phyloP scores from a whole-genome alignment of 2,329 filamentous ascomycete genomes.

The Ophiostoma angusticollis region DNA sequence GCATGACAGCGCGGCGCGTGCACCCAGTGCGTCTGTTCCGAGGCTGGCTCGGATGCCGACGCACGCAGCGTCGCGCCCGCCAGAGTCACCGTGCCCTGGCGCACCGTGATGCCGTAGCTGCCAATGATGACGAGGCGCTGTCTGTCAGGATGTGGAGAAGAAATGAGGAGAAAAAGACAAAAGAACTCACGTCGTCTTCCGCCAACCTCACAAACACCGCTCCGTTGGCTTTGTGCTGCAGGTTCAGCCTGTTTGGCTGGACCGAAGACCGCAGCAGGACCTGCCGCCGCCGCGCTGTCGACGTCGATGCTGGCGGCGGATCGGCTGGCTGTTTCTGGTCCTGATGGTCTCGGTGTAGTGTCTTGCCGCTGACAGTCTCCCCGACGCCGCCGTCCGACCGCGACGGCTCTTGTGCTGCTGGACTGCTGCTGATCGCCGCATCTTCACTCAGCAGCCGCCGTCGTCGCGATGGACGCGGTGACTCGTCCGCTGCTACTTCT shows the following conservation, averaged over 20 bases:
- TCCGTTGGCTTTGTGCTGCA: slow-evolving; percentile 26
- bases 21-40: slow-evolving; percentile 36
- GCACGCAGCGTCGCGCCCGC: slow-evolving; percentile 48
- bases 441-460: neutral
- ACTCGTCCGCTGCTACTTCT: neutral
- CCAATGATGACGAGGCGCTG: slow-evolving; percentile 53
- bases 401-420: no score
- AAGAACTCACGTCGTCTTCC: slow-evolving; percentile 33
- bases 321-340: no score
- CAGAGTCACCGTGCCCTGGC: slow-evolving; percentile 49
- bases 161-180: neutral
- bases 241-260: slow-evolving; percentile 31
- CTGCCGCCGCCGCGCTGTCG: no score
- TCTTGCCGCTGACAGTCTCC: no score
- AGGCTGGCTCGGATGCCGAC: no score
- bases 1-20: slow-evolving; percentile 58
- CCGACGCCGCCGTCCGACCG: no score
- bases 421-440: no score
- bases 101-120: slow-evolving; percentile 51
- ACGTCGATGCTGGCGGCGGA: neutral
- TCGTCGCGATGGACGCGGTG: neutral
- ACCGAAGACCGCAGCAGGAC: slow-evolving; percentile 33
- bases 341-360: neutral
- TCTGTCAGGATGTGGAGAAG: no score
- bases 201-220: slow-evolving; percentile 29